Evolutionary conservation across 495 filamentous ascomycete species (phyloP), one percentile per base, ranked within the genome.

Genomic region (Neurospora sp.): DNA sequence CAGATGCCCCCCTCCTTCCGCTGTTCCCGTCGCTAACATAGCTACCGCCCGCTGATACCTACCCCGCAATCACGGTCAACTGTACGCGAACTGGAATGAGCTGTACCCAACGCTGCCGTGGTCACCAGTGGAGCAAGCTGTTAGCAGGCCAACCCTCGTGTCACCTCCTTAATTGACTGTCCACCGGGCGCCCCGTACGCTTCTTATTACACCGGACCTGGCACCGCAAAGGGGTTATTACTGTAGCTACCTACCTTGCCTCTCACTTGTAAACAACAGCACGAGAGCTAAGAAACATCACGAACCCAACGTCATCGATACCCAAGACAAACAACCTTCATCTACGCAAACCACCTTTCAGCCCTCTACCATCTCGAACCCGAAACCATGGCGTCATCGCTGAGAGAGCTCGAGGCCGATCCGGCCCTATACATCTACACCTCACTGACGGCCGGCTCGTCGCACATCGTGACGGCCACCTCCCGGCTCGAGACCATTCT

Each of bases 391-490:
- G 54, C 54, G 54, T 62, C 54, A 35, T 62, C 54, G 54, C 23
- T 62, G 23, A 62, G 54, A 62, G 54, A 62, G 23, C 54, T 62
- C 54, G 54, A 62, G 54, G 27, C 88, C 70, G 93, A 96, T 83
- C 88, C 91, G 10, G 91, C 91, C 27, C 90, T 98, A 46, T 98
- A 94, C 84, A 90, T 98, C 79, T 97, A 94, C 85, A 97, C 94
- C 72, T 97, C 94, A 76, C 87, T 98, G 35, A 97, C 94, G n/a
- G 92, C 94, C 72, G 94, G 94, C 75, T 97, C 94, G 6, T 97
- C 94, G 39, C 94, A 97, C 82, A 98, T 98, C 82, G 90, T 98
- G 77, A 98, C 96, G 44, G 96, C 96, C 3, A 99, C 96, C 0
- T 93, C 94, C 35, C 92, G 96, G 42, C 86, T 99, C 71, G 95